These are phyloP conservation scores for Setaria italica DNA, from an alignment of 202 grass and related monocot species.

Conservation along the genomic window DNA sequence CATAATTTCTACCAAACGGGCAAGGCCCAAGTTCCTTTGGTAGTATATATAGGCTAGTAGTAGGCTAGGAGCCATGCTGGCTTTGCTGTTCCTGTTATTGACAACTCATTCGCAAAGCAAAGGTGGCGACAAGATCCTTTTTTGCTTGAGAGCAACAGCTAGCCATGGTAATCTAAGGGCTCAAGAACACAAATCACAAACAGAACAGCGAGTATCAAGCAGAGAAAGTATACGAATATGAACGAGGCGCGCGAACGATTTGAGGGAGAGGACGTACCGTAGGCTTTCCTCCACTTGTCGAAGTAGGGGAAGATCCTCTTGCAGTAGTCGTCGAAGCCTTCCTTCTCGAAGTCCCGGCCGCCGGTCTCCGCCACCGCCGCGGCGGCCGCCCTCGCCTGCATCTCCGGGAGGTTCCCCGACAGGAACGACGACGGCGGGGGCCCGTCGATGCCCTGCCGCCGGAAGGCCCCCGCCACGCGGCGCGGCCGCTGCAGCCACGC, in stretches of 20 bases:
- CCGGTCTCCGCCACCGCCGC: constrained; percentile 1
- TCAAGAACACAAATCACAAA: not conserved
- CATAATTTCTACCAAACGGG: not conserved
- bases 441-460: constrained; percentile 80
- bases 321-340: constrained; percentile 75
- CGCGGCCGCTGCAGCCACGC: constrained; percentile 61
- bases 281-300: constrained; percentile 83
- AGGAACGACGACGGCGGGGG: constrained; percentile 72
- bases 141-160: not conserved
- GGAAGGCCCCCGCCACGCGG: constrained; percentile 57
- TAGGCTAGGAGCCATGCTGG: not conserved
- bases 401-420: constrained; percentile 77
- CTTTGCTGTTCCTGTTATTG: not conserved
- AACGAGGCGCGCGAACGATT: no score
- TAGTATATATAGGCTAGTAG: not conserved
- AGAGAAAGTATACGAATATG: not conserved
- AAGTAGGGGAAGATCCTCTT: constrained; percentile 89
- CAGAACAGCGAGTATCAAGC: not conserved
- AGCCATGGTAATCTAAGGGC: not conserved
- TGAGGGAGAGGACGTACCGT: constrained; percentile 58
- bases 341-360: constrained; percentile 41
- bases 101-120: not conserved
- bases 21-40: not conserved
- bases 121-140: not conserved
- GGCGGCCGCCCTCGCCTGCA: constrained; percentile 60